Evolutionary conservation across 1,284 basidiomycete species (phyloP), one percentile per base, ranked within the genome.

Genomic region (Ganoderma sinense): DNA sequence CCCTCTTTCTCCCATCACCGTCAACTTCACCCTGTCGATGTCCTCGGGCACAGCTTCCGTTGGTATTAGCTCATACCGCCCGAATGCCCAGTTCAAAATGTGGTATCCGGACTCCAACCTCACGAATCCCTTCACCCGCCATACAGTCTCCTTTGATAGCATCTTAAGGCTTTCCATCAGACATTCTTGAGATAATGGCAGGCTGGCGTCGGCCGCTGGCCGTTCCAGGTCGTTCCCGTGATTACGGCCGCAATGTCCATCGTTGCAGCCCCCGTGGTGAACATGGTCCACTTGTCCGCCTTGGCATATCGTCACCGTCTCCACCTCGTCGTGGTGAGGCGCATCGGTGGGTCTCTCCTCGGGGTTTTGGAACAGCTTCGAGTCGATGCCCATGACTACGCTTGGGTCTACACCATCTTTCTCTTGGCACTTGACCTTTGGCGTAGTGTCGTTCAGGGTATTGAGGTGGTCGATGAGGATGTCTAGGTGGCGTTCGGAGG

Each of bases 1-100:
- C 18, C 94, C 94, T 45, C 91, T 84, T 78, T 94, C 93, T 18
- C 96, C 96, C 96, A 97, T 97, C 40, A 93, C 86, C 6, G 94
- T 97, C 77, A 97, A 75, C 64, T 86, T 85, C 41, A 95, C 76
- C 33, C 66, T 45, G 79, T 75, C 79, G 72, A 76, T 76, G 70
- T 36, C 79, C 79, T 23, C 53, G n/a, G 83, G 80, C 20, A 79
- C 73, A 8, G 71, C 74, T 11, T 77, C 75, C 29, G 84, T 77
- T 7, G 78, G 78, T 4, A 86, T 91, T 60, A 97, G 82, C 43
- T 96, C 94, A 78, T 88, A 90, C 62, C 95, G 87, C 23, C 94
- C 94, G 81, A 97, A 97, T 6, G 96, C 95, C 93, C 94, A 97
- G 79, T 97, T 97, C 71, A 97, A 78, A 71, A 97, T 94, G 75